Base-by-base conservation (phyloP, 2,329 filamentous ascomycete genomes). In the Aspergillus chevalieri region DNA sequence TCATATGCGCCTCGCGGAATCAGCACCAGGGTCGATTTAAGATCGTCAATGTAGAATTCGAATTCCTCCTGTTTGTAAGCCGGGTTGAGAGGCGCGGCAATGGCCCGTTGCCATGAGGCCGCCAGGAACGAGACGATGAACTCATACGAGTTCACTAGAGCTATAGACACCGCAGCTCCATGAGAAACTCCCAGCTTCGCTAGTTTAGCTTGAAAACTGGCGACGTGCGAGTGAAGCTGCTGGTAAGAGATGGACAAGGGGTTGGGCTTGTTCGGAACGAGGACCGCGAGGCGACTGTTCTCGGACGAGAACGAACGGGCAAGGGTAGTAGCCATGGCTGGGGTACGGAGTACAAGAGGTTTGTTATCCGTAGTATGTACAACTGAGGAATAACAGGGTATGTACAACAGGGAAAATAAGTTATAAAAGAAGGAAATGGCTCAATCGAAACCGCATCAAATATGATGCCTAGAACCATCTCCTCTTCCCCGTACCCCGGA, bases 61-160 rank as follows among this genome's bases (percentile, higher is more conserved):
- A 92, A 93, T 69, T 94, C 89, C 50, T 84, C 84, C 70, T 93
- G 87, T 74, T 91, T 94, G 76, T 94, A 94, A 42, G 84, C 85
- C 38, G 89, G 83, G 69, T 95, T 94, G 57, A 95, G 75, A n/a
- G 89, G 89, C 3, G 89, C 89, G 6, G 89, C 89, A 58, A 93
- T 85, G 26, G 78, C 87, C 61, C 89, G 81, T 74, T 93, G 89
- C 82, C 85, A 89, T n/a, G 87, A 82, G 15, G 84, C 80, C n/a
- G 88, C 89, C 42, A 94, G 79, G 71, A 94, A 95, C 2, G 88
- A 84, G 49, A 93, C 83, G 65, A 94, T 87, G 72, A 94, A 93
- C 68, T 91, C 87, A 70, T 89, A 91, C 47, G 85, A 89, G 74
- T 94, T 94, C 51, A 86, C 81, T 15, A 90, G 79, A 24, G 89